These are phyloP conservation scores for Brassica hybrid DNA, from an alignment of 441 rosid species.

Conservation along the genomic window DNA sequence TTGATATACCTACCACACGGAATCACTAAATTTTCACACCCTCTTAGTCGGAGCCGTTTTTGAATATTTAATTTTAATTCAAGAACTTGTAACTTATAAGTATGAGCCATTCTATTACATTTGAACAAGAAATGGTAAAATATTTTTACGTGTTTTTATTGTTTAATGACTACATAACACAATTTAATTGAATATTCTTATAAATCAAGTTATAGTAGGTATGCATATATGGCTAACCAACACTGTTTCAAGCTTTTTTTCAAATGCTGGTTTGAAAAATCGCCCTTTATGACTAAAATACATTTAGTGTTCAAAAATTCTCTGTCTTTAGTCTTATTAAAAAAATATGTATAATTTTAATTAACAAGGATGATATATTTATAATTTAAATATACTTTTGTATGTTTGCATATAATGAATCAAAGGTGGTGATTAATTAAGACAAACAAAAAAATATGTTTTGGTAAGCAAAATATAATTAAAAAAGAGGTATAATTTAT, in stretches of 20 bases:
- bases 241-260: not conserved
- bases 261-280: not conserved
- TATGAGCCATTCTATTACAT: not conserved
- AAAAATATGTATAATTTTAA: not conserved
- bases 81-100: not conserved
- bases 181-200: slow-evolving; percentile 1
- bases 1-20: not conserved
- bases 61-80: not conserved
- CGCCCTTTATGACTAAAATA: not conserved
- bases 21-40: not conserved
- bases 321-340: not conserved
- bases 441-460: too few relatives aligned
- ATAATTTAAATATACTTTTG: not conserved
- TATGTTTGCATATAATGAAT: slow-evolving; percentile 12
- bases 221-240: slow-evolving; percentile 23
- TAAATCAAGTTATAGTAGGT: slow-evolving; percentile 22
- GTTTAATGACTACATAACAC: too few relatives aligned
- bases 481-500: not conserved
- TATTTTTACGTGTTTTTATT: not conserved
- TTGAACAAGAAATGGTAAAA: not conserved
- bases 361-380: not conserved
- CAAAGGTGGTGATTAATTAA: slow-evolving; percentile 1
- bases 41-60: not conserved
- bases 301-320: not conserved
- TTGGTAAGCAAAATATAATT: not conserved